Conservation (phyloP, 768 basidiomycete genomes). For the Saitozyma podzolica region DNA sequence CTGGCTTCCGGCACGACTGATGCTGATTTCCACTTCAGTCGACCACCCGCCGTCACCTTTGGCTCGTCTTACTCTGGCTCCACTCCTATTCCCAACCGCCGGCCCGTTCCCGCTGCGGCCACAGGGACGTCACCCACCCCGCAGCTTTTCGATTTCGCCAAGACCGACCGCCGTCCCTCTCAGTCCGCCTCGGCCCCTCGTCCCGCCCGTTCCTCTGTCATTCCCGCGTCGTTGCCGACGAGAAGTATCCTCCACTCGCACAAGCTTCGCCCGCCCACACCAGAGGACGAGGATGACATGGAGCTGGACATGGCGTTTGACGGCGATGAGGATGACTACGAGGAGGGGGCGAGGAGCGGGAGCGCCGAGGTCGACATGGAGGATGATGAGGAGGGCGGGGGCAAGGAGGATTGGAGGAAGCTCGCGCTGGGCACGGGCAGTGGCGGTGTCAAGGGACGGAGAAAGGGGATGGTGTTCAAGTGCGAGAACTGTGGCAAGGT, state of each 20-base stretch:
- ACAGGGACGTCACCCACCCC: constrained; percentile 31
- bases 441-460: constrained; percentile 59
- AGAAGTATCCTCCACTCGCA: constrained; percentile 12
- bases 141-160: constrained; percentile 46
- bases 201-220: constrained; percentile 10
- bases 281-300: constrained; percentile 34
- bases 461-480: constrained; percentile 79
- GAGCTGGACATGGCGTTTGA: constrained; percentile 50
- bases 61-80: constrained; percentile 26
- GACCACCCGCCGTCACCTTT: constrained; percentile 13
- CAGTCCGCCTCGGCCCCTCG: constrained; percentile 4
- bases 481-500: constrained; percentile 97
- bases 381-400: constrained; percentile 42
- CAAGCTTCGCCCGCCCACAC: constrained; percentile 4
- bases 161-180: constrained; percentile 41
- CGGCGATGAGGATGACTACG: constrained; percentile 42
- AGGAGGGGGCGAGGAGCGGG: constrained; percentile 33
- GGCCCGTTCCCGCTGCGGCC: constrained; percentile 16
- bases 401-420: constrained; percentile 35
- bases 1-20: neutral
- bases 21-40: constrained; percentile 11
- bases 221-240: constrained; percentile 36
- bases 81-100: constrained; percentile 30
- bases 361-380: constrained; percentile 42
- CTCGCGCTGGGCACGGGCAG: constrained; percentile 48